Evolutionary conservation across 352 stramenopile species (phyloP).

Genomic region (Phytophthora crassamura): DNA sequence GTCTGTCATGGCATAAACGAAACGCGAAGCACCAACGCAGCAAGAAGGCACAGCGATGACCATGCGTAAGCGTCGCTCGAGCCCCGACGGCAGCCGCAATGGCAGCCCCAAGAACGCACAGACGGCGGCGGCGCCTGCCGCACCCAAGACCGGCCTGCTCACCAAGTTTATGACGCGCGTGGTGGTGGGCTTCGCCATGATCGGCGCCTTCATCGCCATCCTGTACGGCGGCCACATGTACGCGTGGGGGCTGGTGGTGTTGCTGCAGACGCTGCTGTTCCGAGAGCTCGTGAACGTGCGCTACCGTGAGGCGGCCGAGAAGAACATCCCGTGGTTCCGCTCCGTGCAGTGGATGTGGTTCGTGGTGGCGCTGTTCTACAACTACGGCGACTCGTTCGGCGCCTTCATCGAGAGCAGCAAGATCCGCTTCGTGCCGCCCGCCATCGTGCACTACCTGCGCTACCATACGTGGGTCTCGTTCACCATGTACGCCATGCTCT

Average conservation of each 20-base stretch:
- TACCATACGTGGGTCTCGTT: constrained; percentile 95
- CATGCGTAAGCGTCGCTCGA: constrained; percentile 58
- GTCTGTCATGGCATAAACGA: constrained; percentile 2
- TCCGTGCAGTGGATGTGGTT: constrained; percentile 99
- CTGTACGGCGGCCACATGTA: constrained; percentile 87
- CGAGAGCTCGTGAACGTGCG: constrained; percentile 98
- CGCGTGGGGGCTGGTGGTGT: constrained; percentile 83
- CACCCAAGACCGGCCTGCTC: constrained; percentile 39
- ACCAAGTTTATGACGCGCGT: constrained; percentile 80
- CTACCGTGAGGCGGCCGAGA: constrained; percentile 94
- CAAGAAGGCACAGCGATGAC: constrained; percentile 23
- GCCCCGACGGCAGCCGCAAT: constrained; percentile 19
- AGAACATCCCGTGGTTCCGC: constrained; percentile 97
- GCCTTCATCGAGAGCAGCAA: constrained; percentile 88
- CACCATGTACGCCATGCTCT: constrained; percentile 94
- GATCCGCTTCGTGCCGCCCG: constrained; percentile 78
- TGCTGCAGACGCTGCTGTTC: constrained; percentile 93
- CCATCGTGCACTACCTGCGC: constrained; percentile 88
- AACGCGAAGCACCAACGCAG: background rate
- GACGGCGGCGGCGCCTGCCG: constrained; percentile 2
- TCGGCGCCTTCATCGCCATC: constrained; percentile 71
- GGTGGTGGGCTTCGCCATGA: constrained; percentile 80
- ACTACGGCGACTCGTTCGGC: constrained; percentile 91
- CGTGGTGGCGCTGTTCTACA: constrained; percentile 96
- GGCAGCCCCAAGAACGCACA: constrained; percentile 20